phyloP scores from a whole-genome alignment of 2,329 filamentous ascomycete genomes.

The Coniosporium uncinatum region DNA sequence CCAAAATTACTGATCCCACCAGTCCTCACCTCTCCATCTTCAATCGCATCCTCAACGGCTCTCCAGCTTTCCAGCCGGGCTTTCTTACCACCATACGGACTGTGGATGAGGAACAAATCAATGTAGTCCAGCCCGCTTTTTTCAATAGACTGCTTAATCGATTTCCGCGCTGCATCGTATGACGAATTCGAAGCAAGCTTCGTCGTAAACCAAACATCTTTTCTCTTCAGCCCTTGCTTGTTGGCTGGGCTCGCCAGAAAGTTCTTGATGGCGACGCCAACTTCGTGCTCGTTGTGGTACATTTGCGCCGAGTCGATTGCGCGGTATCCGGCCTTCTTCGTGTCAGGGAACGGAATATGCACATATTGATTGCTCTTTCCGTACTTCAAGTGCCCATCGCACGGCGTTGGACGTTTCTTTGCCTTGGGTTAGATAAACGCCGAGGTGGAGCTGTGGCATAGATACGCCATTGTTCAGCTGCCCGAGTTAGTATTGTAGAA shows the following conservation, averaged over 20 bases:
- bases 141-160: conserved; percentile 60
- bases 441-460: conserved; percentile 69
- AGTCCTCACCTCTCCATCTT: conserved; percentile 62
- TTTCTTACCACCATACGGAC: conserved; percentile 67
- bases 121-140: conserved; percentile 67
- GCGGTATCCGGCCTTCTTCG: neutral
- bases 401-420: conserved; percentile 54
- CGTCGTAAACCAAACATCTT: conserved; percentile 74
- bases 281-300: conserved; percentile 67
- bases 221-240: conserved; percentile 47
- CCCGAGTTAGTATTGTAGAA: conserved; percentile 3
- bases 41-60: conserved; percentile 71
- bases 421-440: conserved; percentile 66
- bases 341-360: conserved; percentile 28
- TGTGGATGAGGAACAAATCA: conserved; percentile 76
- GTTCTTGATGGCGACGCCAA: conserved; percentile 57
- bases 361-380: too few relatives aligned
- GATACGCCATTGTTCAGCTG: conserved; percentile 55
- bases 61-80: conserved; percentile 68
- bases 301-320: conserved; percentile 41
- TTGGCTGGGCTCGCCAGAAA: conserved; percentile 46
- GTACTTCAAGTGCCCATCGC: conserved; percentile 46
- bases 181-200: conserved; percentile 65
- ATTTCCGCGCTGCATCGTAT: conserved; percentile 62
- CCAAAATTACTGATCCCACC: conserved; percentile 79